A percentile compares a stretch with the other conserved stretches of the same genome.
phyloP scores from a whole-genome alignment of 2,329 filamentous ascomycete genomes.

The Tolypocladium capitatum region DNA sequence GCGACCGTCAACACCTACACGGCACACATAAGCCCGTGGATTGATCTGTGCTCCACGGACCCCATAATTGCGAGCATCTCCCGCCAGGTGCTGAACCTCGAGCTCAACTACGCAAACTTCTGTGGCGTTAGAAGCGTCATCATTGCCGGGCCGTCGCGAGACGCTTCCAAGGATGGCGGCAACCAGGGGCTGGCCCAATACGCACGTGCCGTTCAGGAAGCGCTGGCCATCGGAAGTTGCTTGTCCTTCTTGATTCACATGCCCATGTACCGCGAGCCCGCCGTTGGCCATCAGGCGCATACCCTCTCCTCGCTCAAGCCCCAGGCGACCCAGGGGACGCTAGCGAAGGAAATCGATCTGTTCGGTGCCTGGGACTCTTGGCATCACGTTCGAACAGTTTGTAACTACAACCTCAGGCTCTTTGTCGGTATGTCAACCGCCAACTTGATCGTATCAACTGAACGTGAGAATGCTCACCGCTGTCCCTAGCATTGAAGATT shows the following conservation, averaged over 20 bases:
- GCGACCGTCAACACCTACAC: conserved; percentile 60
- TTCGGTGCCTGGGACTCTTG: conserved; percentile 88
- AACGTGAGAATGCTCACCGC: neutral
- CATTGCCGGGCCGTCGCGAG: conserved; percentile 61
- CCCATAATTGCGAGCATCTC: conserved; percentile 76
- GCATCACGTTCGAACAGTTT: conserved; percentile 74
- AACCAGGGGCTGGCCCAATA: conserved; percentile 55
- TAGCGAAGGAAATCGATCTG: conserved; percentile 43
- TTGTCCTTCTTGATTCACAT: conserved; percentile 70
- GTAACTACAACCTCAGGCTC: conserved; percentile 71
- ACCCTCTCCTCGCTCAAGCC: conserved; percentile 33
- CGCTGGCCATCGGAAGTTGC: conserved; percentile 59
- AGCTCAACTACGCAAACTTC: conserved; percentile 90
- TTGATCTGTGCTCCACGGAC: conserved; percentile 74
- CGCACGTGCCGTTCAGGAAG: conserved; percentile 72
- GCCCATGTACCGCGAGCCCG: conserved; percentile 67
- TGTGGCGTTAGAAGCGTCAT: conserved; percentile 78
- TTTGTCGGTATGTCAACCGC: conserved; percentile 58
- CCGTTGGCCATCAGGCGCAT: conserved; percentile 37
- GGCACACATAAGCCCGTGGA: conserved; percentile 78
- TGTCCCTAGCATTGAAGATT: conserved; percentile 36
- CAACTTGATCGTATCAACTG: neutral
- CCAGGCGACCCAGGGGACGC: conserved; percentile 16
- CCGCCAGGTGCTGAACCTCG: conserved; percentile 76
- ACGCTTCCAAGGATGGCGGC: conserved; percentile 38